Evolutionary conservation across 345 rosid species (phyloP), one percentile per base, ranked within the genome.

Genomic region (Syzygium oleosum): DNA sequence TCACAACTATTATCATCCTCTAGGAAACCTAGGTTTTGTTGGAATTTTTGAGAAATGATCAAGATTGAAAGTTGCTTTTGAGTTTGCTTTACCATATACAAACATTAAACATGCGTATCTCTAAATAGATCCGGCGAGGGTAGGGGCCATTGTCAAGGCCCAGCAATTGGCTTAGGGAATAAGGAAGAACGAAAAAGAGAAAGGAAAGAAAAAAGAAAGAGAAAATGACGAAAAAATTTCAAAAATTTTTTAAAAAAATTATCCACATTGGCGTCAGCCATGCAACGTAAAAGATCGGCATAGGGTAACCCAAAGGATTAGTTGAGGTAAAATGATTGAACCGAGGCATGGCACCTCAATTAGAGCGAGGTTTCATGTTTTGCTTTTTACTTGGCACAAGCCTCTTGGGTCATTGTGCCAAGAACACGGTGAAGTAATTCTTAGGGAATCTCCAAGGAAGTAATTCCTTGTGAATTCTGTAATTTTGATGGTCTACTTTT

Each of bases 161-260:
- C 8, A 7, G 21, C 55, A 6, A 14, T 2, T 52, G 7, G 7
- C 54, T 1, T 6, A 15, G 1, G 21, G 7, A 52, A 52, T 41
- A 41, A 52, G 21, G 5, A 15, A 52, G 16, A 52, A 15, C 12
- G 55, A 52, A 19, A 52, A 52, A 52, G 7, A 52, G 12, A 5
- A 3, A 41, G 3, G 4, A 3, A 41, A 41, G 3, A 41, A 41
- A 41, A 1, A 4, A 41, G 4, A 3, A 41, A 3, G 1, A n/a
- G n/a, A n/a, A n/a, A n/a, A n/a, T n/a, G n/a, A n/a, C n/a, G n/a
- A n/a, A n/a, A n/a, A n/a, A n/a, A n/a, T n/a, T n/a, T n/a, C n/a
- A n/a, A n/a, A n/a, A n/a, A n/a, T n/a, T n/a, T n/a, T n/a, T n/a
- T n/a, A n/a, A n/a, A n/a, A 15, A 52, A 14, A 52, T 52, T 16